Percentiles rank a stretch among this genome's conserved stretches.
phyloP scores from a whole-genome alignment of 140 eudicot species.

The Oenanthe javanica region DNA sequence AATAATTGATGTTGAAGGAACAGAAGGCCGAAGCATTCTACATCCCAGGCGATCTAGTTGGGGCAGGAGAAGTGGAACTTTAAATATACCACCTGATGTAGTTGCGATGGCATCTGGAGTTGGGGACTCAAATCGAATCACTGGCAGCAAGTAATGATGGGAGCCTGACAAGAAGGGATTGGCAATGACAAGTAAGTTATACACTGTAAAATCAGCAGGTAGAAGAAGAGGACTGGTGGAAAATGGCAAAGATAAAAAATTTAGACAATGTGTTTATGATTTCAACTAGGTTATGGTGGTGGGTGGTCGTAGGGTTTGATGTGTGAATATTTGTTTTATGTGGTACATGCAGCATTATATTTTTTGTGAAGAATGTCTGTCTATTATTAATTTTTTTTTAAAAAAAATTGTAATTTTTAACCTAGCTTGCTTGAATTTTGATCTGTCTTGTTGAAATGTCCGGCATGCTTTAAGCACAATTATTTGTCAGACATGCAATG shows the following conservation, averaged over 20 bases:
- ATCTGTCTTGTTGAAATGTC: neutral
- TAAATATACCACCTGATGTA: conserved; percentile 44
- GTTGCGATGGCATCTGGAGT: conserved; percentile 27
- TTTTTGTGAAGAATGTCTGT: neutral
- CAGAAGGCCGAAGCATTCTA: conserved; percentile 21
- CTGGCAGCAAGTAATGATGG: conserved; percentile 27
- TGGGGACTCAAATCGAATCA: conserved; percentile 41
- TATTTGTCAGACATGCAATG: neutral
- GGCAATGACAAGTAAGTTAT: conserved; percentile 6
- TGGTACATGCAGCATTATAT: neutral
- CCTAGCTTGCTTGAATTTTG: neutral
- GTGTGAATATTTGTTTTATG: conserved; percentile 12
- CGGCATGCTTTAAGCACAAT: too few species aligned
- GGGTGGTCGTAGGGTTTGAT: neutral
- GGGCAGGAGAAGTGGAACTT: conserved; percentile 45
- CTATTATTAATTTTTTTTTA: neutral
- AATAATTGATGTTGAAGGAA: conserved; percentile 3
- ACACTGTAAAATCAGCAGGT: neutral
- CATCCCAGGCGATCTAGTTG: conserved; percentile 44
- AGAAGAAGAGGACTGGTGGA: neutral
- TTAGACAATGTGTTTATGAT: neutral
- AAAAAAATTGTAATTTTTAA: neutral
- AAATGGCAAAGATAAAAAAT: neutral
- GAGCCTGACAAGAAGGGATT: conserved; percentile 11
- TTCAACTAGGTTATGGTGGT: neutral